These are phyloP conservation scores for Gaertneriomyces sp. DNA, from an alignment of 192 early-diverging fungal genomes.

Conservation along the genomic window DNA sequence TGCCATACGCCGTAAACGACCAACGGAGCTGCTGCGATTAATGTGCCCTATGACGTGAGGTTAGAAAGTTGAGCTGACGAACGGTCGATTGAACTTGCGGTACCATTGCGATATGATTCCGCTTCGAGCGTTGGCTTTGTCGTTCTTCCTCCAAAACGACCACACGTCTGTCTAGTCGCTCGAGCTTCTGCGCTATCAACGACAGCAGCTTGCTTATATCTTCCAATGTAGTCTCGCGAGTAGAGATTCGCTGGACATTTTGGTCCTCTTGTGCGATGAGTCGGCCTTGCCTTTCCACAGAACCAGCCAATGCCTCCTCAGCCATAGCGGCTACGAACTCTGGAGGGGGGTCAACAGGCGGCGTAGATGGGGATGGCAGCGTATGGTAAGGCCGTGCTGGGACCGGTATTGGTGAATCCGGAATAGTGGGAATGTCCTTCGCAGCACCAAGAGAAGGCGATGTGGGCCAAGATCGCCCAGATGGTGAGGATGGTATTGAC, in stretches of 20 bases:
- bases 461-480: background rate
- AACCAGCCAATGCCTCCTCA: background rate
- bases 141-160: background rate
- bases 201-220: background rate
- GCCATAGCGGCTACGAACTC: constrained; percentile 1
- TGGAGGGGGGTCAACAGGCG: constrained; percentile 1
- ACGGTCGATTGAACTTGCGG: background rate
- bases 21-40: background rate
- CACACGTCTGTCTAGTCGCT: background rate
- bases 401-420: background rate
- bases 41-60: background rate
- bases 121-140: background rate
- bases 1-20: constrained; percentile 6
- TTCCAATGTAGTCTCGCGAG: no score
- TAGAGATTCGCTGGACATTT: background rate
- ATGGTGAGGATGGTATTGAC: background rate
- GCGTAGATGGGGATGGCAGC: constrained; percentile 1
- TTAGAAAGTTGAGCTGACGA: background rate
- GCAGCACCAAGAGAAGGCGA: background rate
- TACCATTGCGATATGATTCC: background rate
- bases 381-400: background rate
- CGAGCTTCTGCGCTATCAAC: background rate
- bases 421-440: constrained; percentile 1
- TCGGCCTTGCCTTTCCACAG: background rate
- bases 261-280: background rate